Evolutionary conservation across 108 stramenopile genomes (phyloP).

Genomic region (Nitzschia sp.): DNA sequence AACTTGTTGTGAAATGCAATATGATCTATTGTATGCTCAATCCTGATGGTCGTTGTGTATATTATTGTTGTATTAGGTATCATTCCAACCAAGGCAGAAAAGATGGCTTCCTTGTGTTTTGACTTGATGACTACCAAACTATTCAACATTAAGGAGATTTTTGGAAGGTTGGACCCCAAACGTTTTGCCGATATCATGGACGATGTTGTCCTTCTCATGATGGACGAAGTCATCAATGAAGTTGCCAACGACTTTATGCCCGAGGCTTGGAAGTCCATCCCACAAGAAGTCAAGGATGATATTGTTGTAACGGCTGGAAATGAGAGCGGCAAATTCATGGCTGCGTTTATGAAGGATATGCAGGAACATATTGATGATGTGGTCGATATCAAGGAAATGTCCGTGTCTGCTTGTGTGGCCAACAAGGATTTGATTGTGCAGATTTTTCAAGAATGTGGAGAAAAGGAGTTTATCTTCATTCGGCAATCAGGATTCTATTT

Average conservation of each 20-base stretch:
- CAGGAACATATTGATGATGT: slow-evolving; percentile 79
- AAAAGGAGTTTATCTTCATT: slow-evolving; percentile 91
- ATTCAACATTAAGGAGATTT: slow-evolving; percentile 83
- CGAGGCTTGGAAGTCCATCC: slow-evolving; percentile 65
- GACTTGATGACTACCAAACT: slow-evolving; percentile 89
- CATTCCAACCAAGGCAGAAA: slow-evolving; percentile 85
- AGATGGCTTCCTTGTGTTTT: slow-evolving; percentile 86
- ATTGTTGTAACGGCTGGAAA: slow-evolving; percentile 70
- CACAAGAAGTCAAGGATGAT: slow-evolving; percentile 78
- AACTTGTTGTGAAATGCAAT: background rate
- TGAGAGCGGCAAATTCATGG: slow-evolving; percentile 66
- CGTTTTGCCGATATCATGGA: slow-evolving; percentile 82
- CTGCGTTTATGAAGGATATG: slow-evolving; percentile 78
- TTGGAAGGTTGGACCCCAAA: slow-evolving; percentile 77
- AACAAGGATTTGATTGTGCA: slow-evolving; percentile 87
- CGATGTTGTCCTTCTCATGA: slow-evolving; percentile 72
- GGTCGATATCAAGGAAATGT: slow-evolving; percentile 89
- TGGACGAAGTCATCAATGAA: slow-evolving; percentile 83
- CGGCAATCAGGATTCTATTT: slow-evolving; percentile 87
- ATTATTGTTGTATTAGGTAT: slow-evolving; percentile 43
- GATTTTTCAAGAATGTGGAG: slow-evolving; percentile 91
- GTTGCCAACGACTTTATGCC: slow-evolving; percentile 86
- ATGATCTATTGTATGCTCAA: background rate
- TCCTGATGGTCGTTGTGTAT: slow-evolving; percentile 1
- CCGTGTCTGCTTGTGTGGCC: slow-evolving; percentile 74